phyloP scores from a whole-genome alignment of 2,329 filamentous ascomycete species.

The Madurella fahalii region DNA sequence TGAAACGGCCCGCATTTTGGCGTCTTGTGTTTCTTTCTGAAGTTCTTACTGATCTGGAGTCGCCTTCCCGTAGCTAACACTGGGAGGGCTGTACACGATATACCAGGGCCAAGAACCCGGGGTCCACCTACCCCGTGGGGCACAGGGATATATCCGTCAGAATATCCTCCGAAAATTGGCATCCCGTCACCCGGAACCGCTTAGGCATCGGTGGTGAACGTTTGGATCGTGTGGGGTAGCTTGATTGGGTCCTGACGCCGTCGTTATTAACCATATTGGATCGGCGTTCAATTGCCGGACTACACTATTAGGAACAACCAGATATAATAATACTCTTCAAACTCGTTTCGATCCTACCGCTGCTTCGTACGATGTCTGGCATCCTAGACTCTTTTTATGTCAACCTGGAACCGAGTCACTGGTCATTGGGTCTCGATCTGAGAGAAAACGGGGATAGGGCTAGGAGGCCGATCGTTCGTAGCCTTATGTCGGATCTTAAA shows the following conservation, averaged over 20 bases:
- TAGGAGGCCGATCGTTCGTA: no score
- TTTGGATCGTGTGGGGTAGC: constrained; percentile 4
- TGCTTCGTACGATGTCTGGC: no score
- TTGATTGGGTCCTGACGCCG: not conserved
- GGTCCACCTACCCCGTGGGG: not conserved
- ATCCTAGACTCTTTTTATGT: no score
- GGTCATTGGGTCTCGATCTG: no score
- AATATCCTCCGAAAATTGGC: constrained; percentile 8
- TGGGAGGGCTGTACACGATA: not conserved
- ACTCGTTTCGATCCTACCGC: no score
- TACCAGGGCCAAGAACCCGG: constrained; percentile 2
- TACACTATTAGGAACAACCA: no score
- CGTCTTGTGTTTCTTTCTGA: not conserved
- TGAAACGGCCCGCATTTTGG: constrained; percentile 4
- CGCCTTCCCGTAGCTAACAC: not conserved
- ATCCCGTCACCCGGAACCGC: constrained; percentile 13
- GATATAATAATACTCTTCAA: no score
- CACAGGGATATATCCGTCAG: not conserved
- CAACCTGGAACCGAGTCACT: no score
- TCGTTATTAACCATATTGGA: constrained; percentile 19
- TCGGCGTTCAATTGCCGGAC: constrained; percentile 24
- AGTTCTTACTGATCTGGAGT: not conserved
- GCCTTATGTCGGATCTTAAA: no score
- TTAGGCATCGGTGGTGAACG: not conserved
- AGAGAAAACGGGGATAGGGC: no score